Evolutionary conservation across 768 basidiomycete genomes (phyloP), one percentile per base, ranked within the genome.

Genomic region (Boletus sensibilis): DNA sequence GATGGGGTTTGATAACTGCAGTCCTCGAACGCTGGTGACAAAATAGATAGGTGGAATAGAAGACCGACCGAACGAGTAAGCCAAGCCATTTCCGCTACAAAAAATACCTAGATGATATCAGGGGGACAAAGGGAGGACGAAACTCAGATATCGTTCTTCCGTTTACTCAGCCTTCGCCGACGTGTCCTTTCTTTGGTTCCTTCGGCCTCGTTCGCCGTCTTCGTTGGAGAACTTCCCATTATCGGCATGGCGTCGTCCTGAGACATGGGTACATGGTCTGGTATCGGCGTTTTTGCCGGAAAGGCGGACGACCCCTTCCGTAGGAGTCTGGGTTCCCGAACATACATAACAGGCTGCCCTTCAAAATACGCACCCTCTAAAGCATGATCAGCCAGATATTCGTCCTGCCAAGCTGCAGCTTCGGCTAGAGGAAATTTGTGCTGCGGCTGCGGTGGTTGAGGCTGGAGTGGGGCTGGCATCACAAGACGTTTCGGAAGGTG

Each of bases 391-490:
- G 53, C 67, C 41, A 44, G 20, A 45, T 52, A 39, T 20, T 35
- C 55, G n/a, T 59, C 52, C 23, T 33, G 50, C 61, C 56, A 49
- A 34, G 31, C 12, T 35, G 37, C 38, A 20, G 50, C 27, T 9
- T 57, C 33, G 4, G 42, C 13, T 21, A 35, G 43, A 33, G 60
- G 53, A 39, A 65, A 64, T n/a, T 40, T 53, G 27, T 55, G 42
- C 46, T 66, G 62, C 25, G 58, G 52, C 38, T 56, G 49, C 14
- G 56, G 60, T 25, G 57, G 56, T 27, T 67, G 65, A 56, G 70
- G 71, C 64, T 84, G 82, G 38, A 90, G 76, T 16, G 85, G 88
- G 4, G 84, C 71, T 44, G 88, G 88, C 88, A 90, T 90, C 41
- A 90, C 82, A 27, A 90, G 81, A 45, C 76, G 80, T 67, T 81